Conservation (phyloP, 1,139 yeast genomes). For the Trichomonascaceae sp. region DNA sequence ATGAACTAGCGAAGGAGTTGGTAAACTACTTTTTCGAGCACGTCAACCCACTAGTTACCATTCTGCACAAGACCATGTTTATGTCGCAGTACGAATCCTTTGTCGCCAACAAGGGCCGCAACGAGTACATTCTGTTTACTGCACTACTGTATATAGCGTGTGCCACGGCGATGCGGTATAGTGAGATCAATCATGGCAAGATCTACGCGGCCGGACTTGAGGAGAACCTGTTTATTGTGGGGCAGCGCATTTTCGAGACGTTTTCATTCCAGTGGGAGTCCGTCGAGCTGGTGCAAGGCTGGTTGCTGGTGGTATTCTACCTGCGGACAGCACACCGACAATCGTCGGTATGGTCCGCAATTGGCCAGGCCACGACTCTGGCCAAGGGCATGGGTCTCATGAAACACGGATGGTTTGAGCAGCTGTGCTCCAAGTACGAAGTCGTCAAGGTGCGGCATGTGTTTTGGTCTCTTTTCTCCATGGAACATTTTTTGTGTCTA, state of each 20-base stretch:
- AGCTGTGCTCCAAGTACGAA: slow-evolving; percentile 28
- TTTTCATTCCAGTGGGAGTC: slow-evolving; percentile 58
- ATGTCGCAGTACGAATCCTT: slow-evolving; percentile 37
- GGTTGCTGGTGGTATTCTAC: slow-evolving; percentile 44
- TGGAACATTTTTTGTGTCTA: slow-evolving; percentile 42
- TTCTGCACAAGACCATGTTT: slow-evolving; percentile 43
- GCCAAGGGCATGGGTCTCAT: slow-evolving; percentile 43
- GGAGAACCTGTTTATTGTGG: slow-evolving; percentile 39
- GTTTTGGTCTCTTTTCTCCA: slow-evolving; percentile 44
- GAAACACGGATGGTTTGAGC: slow-evolving; percentile 16
- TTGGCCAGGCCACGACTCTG: slow-evolving; percentile 44
- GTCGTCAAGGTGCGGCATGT: slow-evolving; percentile 38
- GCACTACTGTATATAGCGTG: slow-evolving; percentile 40
- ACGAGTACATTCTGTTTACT: slow-evolving; percentile 32
- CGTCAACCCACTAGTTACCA: slow-evolving; percentile 42
- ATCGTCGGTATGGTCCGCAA: slow-evolving; percentile 39
- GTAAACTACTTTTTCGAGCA: slow-evolving; percentile 36
- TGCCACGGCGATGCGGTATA: slow-evolving; percentile 41
- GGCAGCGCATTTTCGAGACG: slow-evolving; percentile 34
- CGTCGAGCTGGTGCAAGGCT: slow-evolving; percentile 49
- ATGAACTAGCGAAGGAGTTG: slow-evolving; percentile 13
- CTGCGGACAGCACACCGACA: slow-evolving; percentile 46
- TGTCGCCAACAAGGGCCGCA: slow-evolving; percentile 14
- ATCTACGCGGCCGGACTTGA: slow-evolving; percentile 31
- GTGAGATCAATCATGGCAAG: slow-evolving; percentile 30